Conservation (phyloP, 257 asterid species). For the Fraxinus cuspidata region DNA sequence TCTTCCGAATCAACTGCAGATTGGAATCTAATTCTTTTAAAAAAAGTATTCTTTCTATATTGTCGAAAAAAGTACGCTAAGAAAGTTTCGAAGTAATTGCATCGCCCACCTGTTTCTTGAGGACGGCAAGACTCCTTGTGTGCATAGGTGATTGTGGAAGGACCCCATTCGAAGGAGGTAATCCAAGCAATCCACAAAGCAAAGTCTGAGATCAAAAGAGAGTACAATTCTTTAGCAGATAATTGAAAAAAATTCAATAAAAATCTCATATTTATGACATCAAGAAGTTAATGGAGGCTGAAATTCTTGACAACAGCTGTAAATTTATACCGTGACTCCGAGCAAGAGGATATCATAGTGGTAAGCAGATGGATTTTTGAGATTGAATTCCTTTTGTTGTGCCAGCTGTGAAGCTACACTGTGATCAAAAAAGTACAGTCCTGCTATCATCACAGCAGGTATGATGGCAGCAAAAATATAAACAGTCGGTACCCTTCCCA, state of each 20-base stretch:
- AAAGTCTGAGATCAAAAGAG: conserved; percentile 58
- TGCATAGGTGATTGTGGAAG: conserved; percentile 99
- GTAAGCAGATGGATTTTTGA: conserved; percentile 83
- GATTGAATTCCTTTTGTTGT: conserved; percentile 84
- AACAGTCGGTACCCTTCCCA: conserved; percentile 62
- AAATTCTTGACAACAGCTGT: not conserved
- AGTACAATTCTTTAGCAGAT: not conserved
- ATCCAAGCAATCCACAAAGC: conserved; percentile 92
- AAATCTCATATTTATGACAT: not conserved
- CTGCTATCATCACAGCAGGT: conserved; percentile 93
- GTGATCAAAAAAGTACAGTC: conserved; percentile 85
- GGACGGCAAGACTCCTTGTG: conserved; percentile 90
- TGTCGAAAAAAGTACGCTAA: not conserved
- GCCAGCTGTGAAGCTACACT: conserved; percentile 94
- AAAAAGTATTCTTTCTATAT: not conserved
- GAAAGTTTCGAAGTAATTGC: conserved; percentile 9
- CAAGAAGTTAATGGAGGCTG: not conserved
- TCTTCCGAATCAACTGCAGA: conserved; percentile 66
- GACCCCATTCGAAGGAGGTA: conserved; percentile 98
- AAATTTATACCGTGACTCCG: conserved; percentile 68
- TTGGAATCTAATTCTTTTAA: not conserved
- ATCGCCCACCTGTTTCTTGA: conserved; percentile 75
- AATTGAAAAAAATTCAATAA: not conserved
- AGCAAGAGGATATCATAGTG: conserved; percentile 77
- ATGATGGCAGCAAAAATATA: conserved; percentile 76